Percentiles rank a stretch among this genome's conserved stretches.
phyloP scores from a whole-genome alignment of 2,329 filamentous ascomycete species.

The Capronia epimyces region DNA sequence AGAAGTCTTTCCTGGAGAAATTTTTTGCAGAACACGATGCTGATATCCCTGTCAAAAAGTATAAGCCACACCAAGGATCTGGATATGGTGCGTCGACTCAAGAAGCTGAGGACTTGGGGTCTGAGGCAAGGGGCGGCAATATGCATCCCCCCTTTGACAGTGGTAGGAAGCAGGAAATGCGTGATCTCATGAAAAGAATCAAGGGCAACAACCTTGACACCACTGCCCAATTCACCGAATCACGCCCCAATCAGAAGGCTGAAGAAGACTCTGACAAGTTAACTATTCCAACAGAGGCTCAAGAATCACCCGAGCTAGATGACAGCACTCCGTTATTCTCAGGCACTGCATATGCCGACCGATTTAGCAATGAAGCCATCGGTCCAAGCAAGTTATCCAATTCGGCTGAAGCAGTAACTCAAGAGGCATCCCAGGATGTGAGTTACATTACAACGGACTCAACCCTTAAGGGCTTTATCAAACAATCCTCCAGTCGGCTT shows the following conservation, averaged over 20 bases:
- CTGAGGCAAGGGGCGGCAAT: neutral
- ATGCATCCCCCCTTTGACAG: constrained; percentile 6
- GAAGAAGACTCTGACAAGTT: constrained; percentile 1
- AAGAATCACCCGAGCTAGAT: constrained; percentile 19
- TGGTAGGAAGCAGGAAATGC: constrained; percentile 21
- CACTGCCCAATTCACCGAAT: constrained; percentile 21
- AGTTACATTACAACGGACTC: neutral
- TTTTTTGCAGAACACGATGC: constrained; percentile 27
- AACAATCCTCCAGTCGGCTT: constrained; percentile 4
- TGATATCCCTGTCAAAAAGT: constrained; percentile 28
- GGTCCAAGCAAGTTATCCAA: constrained; percentile 2
- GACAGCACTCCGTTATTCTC: constrained; percentile 26
- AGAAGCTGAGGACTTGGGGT: neutral
- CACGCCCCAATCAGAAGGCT: neutral
- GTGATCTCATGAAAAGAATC: constrained; percentile 13
- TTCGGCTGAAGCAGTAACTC: constrained; percentile 24
- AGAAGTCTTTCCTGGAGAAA: constrained; percentile 17
- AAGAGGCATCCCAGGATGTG: neutral
- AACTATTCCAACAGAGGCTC: neutral
- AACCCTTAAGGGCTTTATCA: neutral
- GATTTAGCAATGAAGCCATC: neutral
- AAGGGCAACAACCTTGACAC: constrained; percentile 29
- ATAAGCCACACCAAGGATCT: constrained; percentile 24
- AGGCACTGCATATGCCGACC: constrained; percentile 26
- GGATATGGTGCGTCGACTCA: constrained; percentile 19